Base-by-base conservation (phyloP, 177 flowering plant species). In the Vitis hybrid region DNA sequence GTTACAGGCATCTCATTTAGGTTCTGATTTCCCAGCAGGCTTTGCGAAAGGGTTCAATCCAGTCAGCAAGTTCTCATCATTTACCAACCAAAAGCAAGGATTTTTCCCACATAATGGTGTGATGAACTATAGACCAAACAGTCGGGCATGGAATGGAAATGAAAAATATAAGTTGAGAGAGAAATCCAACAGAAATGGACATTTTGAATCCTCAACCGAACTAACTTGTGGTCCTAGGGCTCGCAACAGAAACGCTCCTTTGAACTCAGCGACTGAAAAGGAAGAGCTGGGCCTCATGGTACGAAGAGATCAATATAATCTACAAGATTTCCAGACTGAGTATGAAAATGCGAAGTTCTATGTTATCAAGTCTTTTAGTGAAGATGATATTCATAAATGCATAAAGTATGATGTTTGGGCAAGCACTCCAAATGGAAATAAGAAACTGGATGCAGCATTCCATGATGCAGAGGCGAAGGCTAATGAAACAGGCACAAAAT, bases 401-500 rank as follows among this genome's bases (percentile, higher is more conserved):
- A 74, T 89, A 53, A 89, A 89, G 65, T 89, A 89, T 70, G 70
- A 75, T 67, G 93, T 85, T 19, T 89, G 90, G 93, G 64, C 93
- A 16, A 87, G 89, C 72, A 88, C 92, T 22, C 83, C 84, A 19
- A 80, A 74, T 67, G 92, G 92, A 1, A 86, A 85, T 68, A 85
- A 79, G 77, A 88, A 85, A 75, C 79, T 88, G 50, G 82, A 88
- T 74, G 86, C 88, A 56, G 84, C 89, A 48, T 90, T 73, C 63
- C 80, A 68, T 60, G 85, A 80, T 56, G 84, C 84, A 18, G 78
- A 80, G 66, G 72, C 64, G 2, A 76, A 61, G 68, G 13, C 74
- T 15, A 74, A 45, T 33, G 84, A 81, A 64, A 70, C 70, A 6
- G 80, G 85, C 58, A 57, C 33, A 57, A 75, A 60, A 26, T 86